Base-by-base conservation (phyloP, 805 yeast genomes). In the Wickerhamiella slavikovae region DNA sequence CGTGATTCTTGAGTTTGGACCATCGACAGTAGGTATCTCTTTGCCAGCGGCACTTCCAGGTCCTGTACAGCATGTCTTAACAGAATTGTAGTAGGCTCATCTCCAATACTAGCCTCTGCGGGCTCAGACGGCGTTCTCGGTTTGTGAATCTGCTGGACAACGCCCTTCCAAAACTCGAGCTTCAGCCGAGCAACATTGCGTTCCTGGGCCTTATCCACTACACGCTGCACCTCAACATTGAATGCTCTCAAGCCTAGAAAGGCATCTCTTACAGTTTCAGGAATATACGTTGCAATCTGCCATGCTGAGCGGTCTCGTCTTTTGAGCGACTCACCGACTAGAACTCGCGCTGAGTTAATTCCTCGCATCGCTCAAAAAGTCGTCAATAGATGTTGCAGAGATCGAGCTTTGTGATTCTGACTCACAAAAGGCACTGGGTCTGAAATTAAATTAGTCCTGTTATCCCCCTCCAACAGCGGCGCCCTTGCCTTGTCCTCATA, bases 101-200 rank as follows among this genome's bases (percentile, higher is more conserved):
- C n/a, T n/a, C n/a, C n/a, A n/a, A n/a, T n/a, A n/a, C n/a, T n/a
- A n/a, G n/a, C n/a, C n/a, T n/a, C n/a, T n/a, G n/a, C n/a, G 28
- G 35, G 37, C 27, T 28, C 29, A 17, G 25, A 20, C 15, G 53
- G 51, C 25, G 51, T 41, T 1, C 24, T 23, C 18, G 38, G 38
- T 16, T 52, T 42, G 36, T 61, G 60, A 5, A 68, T 55, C 34
- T 57, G 58, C 22, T 59, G 56, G 5, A 78, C 34, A 34, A 64
- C 56, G 29, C 73, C 75, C 35, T 68, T 60, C 92, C 92, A 79
- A 47, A 73, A 75, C 39, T 70, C 68, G 45, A 75, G 66, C 41
- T 75, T 69, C 44, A 76, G 31, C 22, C 42, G 41, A 17, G 57
- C 53, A 2, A 45, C 32, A 21, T 41, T 40, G 33, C 48, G 61